Conservation (phyloP, 139 green algal species). For the Coelastrella sp. region DNA sequence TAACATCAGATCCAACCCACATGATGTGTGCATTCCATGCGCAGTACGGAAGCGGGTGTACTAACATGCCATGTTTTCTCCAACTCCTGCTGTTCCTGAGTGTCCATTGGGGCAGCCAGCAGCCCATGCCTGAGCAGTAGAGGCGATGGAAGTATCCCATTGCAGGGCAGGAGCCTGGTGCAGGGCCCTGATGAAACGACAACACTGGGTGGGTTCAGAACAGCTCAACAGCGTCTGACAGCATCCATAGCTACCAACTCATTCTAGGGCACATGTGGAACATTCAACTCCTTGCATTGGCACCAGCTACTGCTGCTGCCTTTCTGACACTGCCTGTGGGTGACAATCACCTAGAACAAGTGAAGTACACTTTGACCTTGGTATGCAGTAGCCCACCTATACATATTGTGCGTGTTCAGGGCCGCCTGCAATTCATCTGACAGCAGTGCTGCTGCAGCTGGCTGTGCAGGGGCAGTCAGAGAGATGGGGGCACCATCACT, state of each 20-base stretch:
- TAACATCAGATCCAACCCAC: too few species aligned
- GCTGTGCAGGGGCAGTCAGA: not conserved
- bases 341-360: not conserved
- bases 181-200: not conserved
- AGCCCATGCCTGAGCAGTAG: constrained; percentile 39
- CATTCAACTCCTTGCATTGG: not conserved
- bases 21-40: not conserved
- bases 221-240: too few species aligned
- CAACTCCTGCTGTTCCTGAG: constrained; percentile 11
- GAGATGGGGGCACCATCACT: constrained; percentile 14
- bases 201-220: too few species aligned
- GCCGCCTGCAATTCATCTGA: constrained; percentile 7
- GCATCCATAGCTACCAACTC: too few species aligned
- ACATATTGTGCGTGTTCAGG: constrained; percentile 1
- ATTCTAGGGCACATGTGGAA: not conserved
- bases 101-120: constrained; percentile 39
- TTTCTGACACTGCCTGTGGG: too few species aligned
- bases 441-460: constrained; percentile 14
- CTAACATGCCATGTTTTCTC: constrained; percentile 51
- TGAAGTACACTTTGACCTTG: not conserved
- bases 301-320: too few species aligned
- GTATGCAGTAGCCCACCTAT: not conserved
- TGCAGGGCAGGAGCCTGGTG: constrained; percentile 40
- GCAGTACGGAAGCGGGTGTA: not conserved
- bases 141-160: constrained; percentile 45